phyloP scores from a whole-genome alignment of 441 rosid species.

The Gossypium gossypioides region DNA sequence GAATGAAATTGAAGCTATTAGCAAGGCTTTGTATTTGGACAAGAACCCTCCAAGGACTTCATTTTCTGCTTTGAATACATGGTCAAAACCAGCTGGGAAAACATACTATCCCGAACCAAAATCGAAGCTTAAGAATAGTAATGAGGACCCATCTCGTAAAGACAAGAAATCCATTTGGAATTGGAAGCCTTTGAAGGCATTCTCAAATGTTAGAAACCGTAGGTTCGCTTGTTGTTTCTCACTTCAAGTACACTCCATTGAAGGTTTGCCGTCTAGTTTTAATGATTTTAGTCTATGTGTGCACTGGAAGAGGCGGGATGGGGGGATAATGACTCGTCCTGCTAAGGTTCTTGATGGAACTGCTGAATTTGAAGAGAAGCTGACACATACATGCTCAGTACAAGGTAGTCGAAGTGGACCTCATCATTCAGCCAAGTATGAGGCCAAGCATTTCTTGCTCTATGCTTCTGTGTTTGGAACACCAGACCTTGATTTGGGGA shows the following conservation, averaged over 20 bases:
- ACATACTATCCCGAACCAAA: constrained; percentile 28
- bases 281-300: constrained; percentile 51
- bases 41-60: constrained; percentile 32
- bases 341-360: constrained; percentile 49
- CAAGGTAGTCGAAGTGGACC: constrained; percentile 78
- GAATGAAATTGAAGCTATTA: constrained; percentile 68
- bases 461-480: constrained; percentile 46
- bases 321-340: constrained; percentile 45
- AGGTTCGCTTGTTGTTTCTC: constrained; percentile 73
- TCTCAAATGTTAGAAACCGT: constrained; percentile 50
- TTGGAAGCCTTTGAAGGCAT: constrained; percentile 41
- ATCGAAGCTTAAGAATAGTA: constrained; percentile 21
- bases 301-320: constrained; percentile 87
- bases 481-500: constrained; percentile 77
- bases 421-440: constrained; percentile 82
- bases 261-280: constrained; percentile 52
- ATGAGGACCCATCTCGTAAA: constrained; percentile 38
- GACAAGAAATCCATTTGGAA: constrained; percentile 9
- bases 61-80: constrained; percentile 21
- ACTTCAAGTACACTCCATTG: constrained; percentile 65
- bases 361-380: constrained; percentile 64
- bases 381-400: constrained; percentile 62
- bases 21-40: constrained; percentile 63
- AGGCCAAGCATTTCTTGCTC: constrained; percentile 85
- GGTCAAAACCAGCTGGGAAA: constrained; percentile 39